Conservation (phyloP, 2,329 filamentous ascomycete genomes). For the Trichocomaceae sp. region DNA sequence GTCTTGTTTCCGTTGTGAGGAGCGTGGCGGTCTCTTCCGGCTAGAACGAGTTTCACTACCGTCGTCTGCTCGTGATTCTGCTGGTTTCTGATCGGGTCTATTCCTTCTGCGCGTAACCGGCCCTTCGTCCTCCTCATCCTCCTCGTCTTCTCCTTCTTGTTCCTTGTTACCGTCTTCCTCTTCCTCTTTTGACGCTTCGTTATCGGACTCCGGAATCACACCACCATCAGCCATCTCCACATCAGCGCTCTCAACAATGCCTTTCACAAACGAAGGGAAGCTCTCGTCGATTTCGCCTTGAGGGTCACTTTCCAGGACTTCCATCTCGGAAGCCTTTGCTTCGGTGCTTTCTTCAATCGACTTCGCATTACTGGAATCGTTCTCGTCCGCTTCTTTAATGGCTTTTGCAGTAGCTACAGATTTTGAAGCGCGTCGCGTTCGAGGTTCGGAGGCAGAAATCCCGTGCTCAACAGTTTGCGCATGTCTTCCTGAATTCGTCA, state of each 20-base stretch:
- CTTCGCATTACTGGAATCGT: slow-evolving; percentile 15
- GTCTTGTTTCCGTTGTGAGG: slow-evolving; percentile 44
- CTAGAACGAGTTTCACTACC: slow-evolving; percentile 32
- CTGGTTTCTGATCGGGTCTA: slow-evolving; percentile 16
- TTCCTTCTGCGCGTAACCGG: slow-evolving; percentile 45
- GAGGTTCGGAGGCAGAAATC: slow-evolving; percentile 46
- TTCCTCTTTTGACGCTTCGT: slow-evolving; percentile 28
- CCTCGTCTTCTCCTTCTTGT: slow-evolving; percentile 46
- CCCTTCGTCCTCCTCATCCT: slow-evolving; percentile 52
- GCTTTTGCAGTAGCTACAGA: slow-evolving; percentile 38
- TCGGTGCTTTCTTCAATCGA: slow-evolving; percentile 41
- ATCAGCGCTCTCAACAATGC: slow-evolving; percentile 23
- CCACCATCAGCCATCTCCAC: slow-evolving; percentile 33
- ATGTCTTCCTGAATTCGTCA: slow-evolving; percentile 55
- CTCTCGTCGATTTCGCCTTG: slow-evolving; percentile 30
- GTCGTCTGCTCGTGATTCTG: slow-evolving; percentile 23
- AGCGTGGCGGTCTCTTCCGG: slow-evolving; percentile 36
- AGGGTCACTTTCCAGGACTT: slow-evolving; percentile 38
- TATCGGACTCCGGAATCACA: slow-evolving; percentile 37
- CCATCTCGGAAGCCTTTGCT: slow-evolving; percentile 35
- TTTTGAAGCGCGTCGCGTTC: slow-evolving; percentile 23
- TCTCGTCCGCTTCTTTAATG: slow-evolving; percentile 25
- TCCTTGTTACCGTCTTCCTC: slow-evolving; percentile 14
- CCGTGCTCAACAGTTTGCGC: slow-evolving; percentile 48
- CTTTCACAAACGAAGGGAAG: slow-evolving; percentile 19